Base-by-base conservation (phyloP, 1,284 basidiomycete genomes). In the Cerrena zonata region DNA sequence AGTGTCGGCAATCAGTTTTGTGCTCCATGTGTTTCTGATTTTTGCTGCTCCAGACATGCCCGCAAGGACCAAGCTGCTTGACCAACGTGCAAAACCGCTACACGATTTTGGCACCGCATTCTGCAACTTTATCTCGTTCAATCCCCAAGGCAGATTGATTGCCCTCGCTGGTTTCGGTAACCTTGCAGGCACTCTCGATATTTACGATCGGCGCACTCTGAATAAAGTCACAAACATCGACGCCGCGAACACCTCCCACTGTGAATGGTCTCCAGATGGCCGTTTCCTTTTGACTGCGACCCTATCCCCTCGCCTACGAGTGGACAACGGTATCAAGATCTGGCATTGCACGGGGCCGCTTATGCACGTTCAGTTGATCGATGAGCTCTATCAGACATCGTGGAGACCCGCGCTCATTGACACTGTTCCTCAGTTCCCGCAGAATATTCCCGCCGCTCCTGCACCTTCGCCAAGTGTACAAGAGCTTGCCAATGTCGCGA, bases 251-350 rank as follows among this genome's bases (percentile, higher is more conserved):
- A 92, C 93, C 4, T 91, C 89, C 0, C 79, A 89, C 61, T 97
- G 93, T 68, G 90, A 95, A 66, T 99, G 95, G 94, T 91, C 90
- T 21, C 90, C 94, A 0, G 91, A 94, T 59, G 95, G 95, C n/a
- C 84, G 89, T 44, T 95, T 89, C 73, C 77, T 99, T 41, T 76
- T 99, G 59, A 97, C 94, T 1, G 94, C 94, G 1, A 98, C 93
- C n/a, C 79, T 98, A 25, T 94, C 90, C 15, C 95, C 96, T 1
- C 82, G 96, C 26, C 71, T 99, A 49, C 84, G 96, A 37, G 96
- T 99, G 48, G 95, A 99, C 72, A 98, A 98, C 62, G 93, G 95
- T 2, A 84, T 98, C 68, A 94, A 93, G 70, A 79, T 99, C 53
- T 98, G 90, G 89, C 94, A 97, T 69, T 94, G 90, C 67, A 82